Percentiles rank a stretch among this genome's conserved stretches.
These are phyloP conservation scores for Polyporus tsugae DNA, from an alignment of 1,284 basidiomycete genomes.

Conservation along the genomic window DNA sequence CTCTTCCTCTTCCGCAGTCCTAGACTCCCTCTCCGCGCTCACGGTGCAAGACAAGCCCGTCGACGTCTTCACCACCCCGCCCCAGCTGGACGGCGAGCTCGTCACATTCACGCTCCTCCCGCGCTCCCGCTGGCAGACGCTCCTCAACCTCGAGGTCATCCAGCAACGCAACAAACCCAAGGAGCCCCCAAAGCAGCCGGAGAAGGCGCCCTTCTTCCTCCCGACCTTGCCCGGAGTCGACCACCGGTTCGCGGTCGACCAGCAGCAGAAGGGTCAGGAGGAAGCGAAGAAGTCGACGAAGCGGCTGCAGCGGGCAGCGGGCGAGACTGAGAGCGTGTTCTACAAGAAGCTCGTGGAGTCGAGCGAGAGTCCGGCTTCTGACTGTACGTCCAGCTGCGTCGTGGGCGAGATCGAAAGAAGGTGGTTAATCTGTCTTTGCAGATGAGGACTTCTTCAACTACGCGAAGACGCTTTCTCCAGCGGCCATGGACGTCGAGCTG, in stretches of 20 bases:
- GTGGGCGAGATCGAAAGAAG: background rate
- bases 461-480: constrained; percentile 88
- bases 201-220: constrained; percentile 97
- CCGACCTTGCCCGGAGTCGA: constrained; percentile 90
- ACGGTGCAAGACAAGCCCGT: constrained; percentile 64
- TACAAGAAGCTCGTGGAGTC: constrained; percentile 66
- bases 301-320: constrained; percentile 62
- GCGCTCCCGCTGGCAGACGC: constrained; percentile 93
- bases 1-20: constrained; percentile 48
- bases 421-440: constrained; percentile 41
- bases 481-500: constrained; percentile 91
- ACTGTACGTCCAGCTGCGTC: constrained; percentile 64
- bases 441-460: constrained; percentile 88
- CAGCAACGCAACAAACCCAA: constrained; percentile 98
- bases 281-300: constrained; percentile 56
- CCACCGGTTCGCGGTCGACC: constrained; percentile 75
- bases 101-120: constrained; percentile 94
- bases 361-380: constrained; percentile 57
- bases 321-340: constrained; percentile 78
- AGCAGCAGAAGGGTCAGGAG: constrained; percentile 46
- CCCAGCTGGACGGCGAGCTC: constrained; percentile 85
- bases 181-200: constrained; percentile 93
- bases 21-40: constrained; percentile 67
- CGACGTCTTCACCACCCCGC: constrained; percentile 85
- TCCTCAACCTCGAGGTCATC: constrained; percentile 96